Evolutionary conservation across 1,284 basidiomycete genomes (phyloP), one percentile per base, ranked within the genome.

Genomic region (Pseudozyma tsukubaensis): DNA sequence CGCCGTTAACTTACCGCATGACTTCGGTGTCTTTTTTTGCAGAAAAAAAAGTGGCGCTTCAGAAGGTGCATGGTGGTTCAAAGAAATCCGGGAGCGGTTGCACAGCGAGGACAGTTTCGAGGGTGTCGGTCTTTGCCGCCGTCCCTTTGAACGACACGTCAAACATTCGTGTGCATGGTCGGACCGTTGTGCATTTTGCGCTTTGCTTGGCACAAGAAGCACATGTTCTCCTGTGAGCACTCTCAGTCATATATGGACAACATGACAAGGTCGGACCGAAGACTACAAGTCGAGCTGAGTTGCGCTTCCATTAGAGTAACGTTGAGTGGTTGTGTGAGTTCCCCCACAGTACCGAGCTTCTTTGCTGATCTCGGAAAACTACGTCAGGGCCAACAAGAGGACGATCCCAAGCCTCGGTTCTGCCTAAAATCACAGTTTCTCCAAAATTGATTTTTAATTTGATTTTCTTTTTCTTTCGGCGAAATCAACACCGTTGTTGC

Each of bases 311-410:
- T n/a, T n/a, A n/a, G n/a, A n/a, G n/a, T n/a, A n/a, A n/a, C n/a
- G n/a, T n/a, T n/a, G n/a, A n/a, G n/a, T n/a, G n/a, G n/a, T n/a
- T n/a, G n/a, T n/a, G n/a, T n/a, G n/a, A n/a, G n/a, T n/a, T n/a
- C n/a, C n/a, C n/a, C n/a, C 14, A 37, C 36, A 9, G 35, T 50
- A 39, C 36, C 36, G 19, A 29, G 35, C 8, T 9, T 50, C 21
- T 11, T 6, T 19, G 4, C 11, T 11, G 12, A 34, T 12, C 50
- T 52, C 50, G 50, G 39, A n/a, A 53, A 44, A 21, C 51, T 29
- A 53, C 21, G 42, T 53, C 51, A 44, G 51, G 51, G n/a, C 37
- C 21, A 52, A 39, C 47, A 49, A 49, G 19, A 9, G 39, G 37
- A 40, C 34, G 37, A 50, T 49, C 47, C 50, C 19, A 29, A n/a